Evolutionary conservation across 2,329 filamentous ascomycete species (phyloP), one percentile per base, ranked within the genome.

Genomic region (Colletotrichum sansevieriae): DNA sequence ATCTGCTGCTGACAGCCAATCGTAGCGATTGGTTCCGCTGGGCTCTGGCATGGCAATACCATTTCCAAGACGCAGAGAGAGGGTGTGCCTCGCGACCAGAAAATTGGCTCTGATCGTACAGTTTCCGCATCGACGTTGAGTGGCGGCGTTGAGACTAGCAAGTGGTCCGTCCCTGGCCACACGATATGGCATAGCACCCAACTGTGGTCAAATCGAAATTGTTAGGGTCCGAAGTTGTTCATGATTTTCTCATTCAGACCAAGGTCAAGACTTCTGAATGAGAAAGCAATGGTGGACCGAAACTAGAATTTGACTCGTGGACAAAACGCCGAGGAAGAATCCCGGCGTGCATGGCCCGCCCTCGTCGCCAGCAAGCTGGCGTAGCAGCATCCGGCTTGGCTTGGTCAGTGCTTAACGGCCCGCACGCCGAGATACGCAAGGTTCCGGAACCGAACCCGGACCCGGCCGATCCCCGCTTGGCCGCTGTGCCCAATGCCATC

Each of bases 371-470:
- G 22, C 22, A 22, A 2, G 22, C 22, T 22, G 22, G 22, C 22
- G 2, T 3, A 22, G 22, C 22, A 22, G 22, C 25, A 29, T 29
- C 29, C 29, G 15, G 51, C 33, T 54, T 46, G 41, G 56, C 43
- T 59, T 39, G 37, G 47, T 47, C 22, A 52, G 47, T 61, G 33
- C 33, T 37, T 37, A 12, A 33, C 46, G 59, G 47, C 20, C 59
- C 59, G 35, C 20, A 18, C 20, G n/a, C 59, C 35, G 35, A 22
- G 15, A 11, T 18, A n/a, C 22, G 3, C 1, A 25, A 25, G 4
- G 4, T 25, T 5, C 58, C 47, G 59, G 59, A 44, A 39, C 46
- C 59, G 59, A 46, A 46, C 43, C 47, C 59, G 59, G 59, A 46
- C 43, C 47, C 59, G 59, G 47, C 37, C 22, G 59, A 52, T 54